Evolutionary conservation across 371 early-diverging fungal species (phyloP).

Genomic region (Circinella minor): DNA sequence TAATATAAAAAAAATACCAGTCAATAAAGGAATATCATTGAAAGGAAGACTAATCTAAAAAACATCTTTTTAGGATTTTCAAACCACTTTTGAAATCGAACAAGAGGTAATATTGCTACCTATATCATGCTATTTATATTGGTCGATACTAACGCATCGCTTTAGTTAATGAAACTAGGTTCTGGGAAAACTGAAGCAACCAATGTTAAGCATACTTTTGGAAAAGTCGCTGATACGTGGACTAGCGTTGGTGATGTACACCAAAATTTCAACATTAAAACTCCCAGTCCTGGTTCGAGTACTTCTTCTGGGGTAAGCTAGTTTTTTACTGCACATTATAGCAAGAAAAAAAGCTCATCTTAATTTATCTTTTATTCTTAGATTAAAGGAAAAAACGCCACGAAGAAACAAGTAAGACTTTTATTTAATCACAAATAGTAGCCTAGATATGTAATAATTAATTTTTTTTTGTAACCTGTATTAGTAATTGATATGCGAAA

Average conservation of each 20-base stretch:
- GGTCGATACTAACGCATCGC: not conserved
- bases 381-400: not conserved
- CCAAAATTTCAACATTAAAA: not conserved
- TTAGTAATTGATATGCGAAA: constrained; percentile 7
- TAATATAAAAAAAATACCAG: not conserved
- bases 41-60: not conserved
- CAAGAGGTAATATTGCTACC: not conserved
- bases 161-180: not conserved
- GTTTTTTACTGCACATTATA: not conserved
- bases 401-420: not conserved
- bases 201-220: not conserved
- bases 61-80: constrained; percentile 1
- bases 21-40: not conserved
- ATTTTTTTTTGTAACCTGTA: not conserved
- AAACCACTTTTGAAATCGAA: not conserved
- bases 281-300: not conserved
- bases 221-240: not conserved
- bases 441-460: not conserved
- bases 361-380: not conserved
- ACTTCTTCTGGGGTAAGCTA: not conserved
- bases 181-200: not conserved
- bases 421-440: not conserved
- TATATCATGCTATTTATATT: not conserved
- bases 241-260: not conserved
- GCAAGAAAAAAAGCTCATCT: not conserved